Conservation (phyloP, 805 yeast genomes). For the Pichia cephalocereana region DNA sequence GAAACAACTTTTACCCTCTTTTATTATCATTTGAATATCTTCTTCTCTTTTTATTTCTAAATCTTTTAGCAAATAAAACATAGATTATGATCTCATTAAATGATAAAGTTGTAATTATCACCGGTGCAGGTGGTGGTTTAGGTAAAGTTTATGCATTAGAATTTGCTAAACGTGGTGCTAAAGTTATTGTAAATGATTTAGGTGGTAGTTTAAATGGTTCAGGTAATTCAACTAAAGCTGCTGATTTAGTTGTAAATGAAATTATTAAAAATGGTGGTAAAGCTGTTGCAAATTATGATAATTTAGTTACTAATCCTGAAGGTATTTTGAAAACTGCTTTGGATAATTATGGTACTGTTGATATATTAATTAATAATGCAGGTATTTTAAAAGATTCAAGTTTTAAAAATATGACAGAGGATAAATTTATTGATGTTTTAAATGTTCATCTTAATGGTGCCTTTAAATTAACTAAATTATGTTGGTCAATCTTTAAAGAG, state of each 20-base stretch:
- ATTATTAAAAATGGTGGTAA: constrained; percentile 66
- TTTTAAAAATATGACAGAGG: constrained; percentile 75
- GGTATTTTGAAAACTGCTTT: constrained; percentile 81
- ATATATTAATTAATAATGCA: constrained; percentile 85
- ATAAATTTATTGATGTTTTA: constrained; percentile 69
- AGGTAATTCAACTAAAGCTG: constrained; percentile 63
- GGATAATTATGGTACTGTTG: constrained; percentile 79
- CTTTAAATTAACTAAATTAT: constrained; percentile 73
- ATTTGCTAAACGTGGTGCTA: constrained; percentile 86
- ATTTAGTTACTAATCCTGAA: constrained; percentile 74
- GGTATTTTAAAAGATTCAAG: constrained; percentile 87
- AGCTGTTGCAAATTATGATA: constrained; percentile 93
- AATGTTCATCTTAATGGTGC: constrained; percentile 91
- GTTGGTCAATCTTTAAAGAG: constrained; percentile 82
- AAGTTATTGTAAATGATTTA: constrained; percentile 89
- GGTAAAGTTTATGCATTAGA: constrained; percentile 84
- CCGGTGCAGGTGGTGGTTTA: constrained; percentile 97
- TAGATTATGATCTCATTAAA: constrained; percentile 39
- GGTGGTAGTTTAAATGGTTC: constrained; percentile 78
- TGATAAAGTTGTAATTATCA: constrained; percentile 82
- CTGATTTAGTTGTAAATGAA: constrained; percentile 84
- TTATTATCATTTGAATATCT: no score
- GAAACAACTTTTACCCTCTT: no score
- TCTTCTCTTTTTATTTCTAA: no score
- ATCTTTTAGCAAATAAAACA: neutral